Base-by-base conservation (phyloP, 2,329 filamentous ascomycete species). In the Fusarium udum region DNA sequence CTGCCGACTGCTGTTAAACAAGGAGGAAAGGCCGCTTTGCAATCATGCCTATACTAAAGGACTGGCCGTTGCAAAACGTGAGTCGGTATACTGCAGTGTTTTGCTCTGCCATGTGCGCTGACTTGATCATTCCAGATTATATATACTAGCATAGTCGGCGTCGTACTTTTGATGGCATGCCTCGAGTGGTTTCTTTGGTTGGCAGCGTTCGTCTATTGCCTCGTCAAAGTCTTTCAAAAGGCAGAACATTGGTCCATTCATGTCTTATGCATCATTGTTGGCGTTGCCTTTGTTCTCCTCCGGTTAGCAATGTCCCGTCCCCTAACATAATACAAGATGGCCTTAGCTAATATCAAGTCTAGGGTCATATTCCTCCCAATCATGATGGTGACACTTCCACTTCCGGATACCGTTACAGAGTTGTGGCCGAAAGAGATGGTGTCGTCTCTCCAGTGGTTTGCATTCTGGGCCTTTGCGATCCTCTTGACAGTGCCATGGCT, bases 111-210 rank as follows among this genome's bases (percentile, higher is more conserved):
- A 24, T 26, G 18, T 16, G 24, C 43, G 37, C 63, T 70, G 14
- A 60, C 53, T 53, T 28, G 20, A 24, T 32, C 28, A n/a, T 43
- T 20, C 9, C 31, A 98, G 94, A 95, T 97, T 76, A 86, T 95
- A 64, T 98, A 97, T 80, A 92, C 95, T 14, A 85, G 91, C 63
- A 92, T 98, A 74, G 88, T 98, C 40, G 93, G 93, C 24, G 82
- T 92, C 12, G 86, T 98, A 56, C 94, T 98, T 91, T 78, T 96
- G 31, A 93, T 93, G 67, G 95, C 95, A 5, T 87, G 95, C 36
- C 86, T 98, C 14, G 95, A 98, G 84, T 98, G 96, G 95, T 91
- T 97, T 69, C 88, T 98, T 20, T 98, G 95, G 94, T 87, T 98
- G 45, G 91, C 92, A n/a, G 95, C 95, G 7, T 98, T 98, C 80